These are phyloP conservation scores for Eucalyptus marginata DNA, from an alignment of 345 rosid species.

Conservation along the genomic window DNA sequence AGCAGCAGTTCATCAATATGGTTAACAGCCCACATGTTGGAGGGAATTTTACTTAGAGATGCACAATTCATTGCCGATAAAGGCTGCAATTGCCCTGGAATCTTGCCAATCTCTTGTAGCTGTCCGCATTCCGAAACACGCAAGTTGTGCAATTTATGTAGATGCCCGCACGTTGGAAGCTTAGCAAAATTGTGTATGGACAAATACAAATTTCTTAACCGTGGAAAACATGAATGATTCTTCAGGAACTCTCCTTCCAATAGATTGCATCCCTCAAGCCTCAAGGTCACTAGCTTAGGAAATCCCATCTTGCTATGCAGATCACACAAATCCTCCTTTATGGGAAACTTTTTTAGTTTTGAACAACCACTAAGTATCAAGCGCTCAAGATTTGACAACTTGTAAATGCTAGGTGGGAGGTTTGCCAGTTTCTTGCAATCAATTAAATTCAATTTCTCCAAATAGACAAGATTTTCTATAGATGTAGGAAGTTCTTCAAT, in stretches of 20 bases:
- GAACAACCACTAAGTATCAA: rapidly evolving
- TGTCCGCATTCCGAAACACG: background rate
- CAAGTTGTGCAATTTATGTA: rapidly evolving
- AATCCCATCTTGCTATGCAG: background rate
- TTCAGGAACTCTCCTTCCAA: background rate
- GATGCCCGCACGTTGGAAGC: background rate
- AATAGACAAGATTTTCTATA: background rate
- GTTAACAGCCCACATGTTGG: rapidly evolving
- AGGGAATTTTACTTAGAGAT: no score
- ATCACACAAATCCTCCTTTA: background rate
- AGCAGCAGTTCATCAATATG: no score
- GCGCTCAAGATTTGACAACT: rapidly evolving
- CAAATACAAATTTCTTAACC: rapidly evolving
- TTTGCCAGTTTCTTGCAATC: rapidly evolving
- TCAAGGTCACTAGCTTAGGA: rapidly evolving
- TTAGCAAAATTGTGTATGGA: background rate
- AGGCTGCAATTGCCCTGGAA: rapidly evolving
- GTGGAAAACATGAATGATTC: background rate
- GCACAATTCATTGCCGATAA: rapidly evolving
- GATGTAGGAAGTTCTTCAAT: background rate
- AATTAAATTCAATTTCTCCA: rapidly evolving
- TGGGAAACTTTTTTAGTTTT: background rate
- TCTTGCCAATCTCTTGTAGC: background rate
- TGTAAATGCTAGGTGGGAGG: background rate
- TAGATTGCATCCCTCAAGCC: background rate